phyloP scores from a whole-genome alignment of 495 filamentous ascomycete genomes.

The Alectoria sarmentosa region DNA sequence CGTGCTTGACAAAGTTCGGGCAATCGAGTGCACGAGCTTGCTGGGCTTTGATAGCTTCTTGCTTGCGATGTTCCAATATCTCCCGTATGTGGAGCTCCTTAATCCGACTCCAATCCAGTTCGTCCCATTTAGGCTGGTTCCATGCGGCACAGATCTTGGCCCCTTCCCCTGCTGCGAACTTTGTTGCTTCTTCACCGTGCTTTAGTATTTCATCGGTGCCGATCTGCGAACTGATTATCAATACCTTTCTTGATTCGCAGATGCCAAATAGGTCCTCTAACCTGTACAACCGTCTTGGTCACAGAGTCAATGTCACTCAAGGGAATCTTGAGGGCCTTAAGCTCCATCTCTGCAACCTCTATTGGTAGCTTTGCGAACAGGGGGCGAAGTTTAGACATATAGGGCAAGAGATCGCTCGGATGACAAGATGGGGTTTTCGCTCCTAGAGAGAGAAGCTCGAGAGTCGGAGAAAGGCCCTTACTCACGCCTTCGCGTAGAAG shows the following conservation, averaged over 20 bases:
- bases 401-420: conserved; percentile 72
- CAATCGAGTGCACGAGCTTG: conserved; percentile 57
- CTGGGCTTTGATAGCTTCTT: conserved; percentile 51
- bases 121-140: conserved; percentile 69
- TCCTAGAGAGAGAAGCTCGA: conserved; percentile 73
- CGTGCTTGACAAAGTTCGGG: conserved; percentile 74
- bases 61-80: conserved; percentile 57
- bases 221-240: conserved; percentile 25
- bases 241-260: conserved; percentile 42
- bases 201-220: conserved; percentile 29
- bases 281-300: conserved; percentile 63
- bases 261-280: conserved; percentile 40
- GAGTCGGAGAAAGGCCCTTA: conserved; percentile 50
- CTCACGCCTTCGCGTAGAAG: conserved; percentile 66
- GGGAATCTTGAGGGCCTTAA: conserved; percentile 58
- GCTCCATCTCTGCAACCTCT: conserved; percentile 47
- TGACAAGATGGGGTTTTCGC: conserved; percentile 55
- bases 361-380: conserved; percentile 54
- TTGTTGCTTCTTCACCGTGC: conserved; percentile 31
- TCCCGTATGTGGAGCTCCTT: conserved; percentile 72
- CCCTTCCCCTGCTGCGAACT: conserved; percentile 54
- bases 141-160: conserved; percentile 58
- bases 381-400: conserved; percentile 56
- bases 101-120: conserved; percentile 73
- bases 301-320: conserved; percentile 73